Evolutionary conservation across 495 filamentous ascomycete genomes (phyloP), one percentile per base, ranked within the genome.

Genomic region (Penicillium macrosclerotiorum): DNA sequence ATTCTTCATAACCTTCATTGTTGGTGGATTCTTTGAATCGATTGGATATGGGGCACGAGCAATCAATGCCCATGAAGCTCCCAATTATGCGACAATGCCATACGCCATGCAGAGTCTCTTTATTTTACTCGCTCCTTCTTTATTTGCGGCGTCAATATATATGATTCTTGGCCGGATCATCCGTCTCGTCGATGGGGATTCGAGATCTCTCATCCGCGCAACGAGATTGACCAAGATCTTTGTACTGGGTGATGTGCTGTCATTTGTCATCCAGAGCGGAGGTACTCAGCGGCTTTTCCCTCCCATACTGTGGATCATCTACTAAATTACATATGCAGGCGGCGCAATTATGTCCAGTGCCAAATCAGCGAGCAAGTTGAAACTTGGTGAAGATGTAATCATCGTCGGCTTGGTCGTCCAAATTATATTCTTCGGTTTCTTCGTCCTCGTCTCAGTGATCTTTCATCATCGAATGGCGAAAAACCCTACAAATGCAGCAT

Each of bases 1-100:
- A 77, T 86, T 80, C 58, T 80, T 86, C 35, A 74, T 77, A 6
- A 74, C 83, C 0, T 72, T 86, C 19, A 37, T 80, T 4, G 46
- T 83, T 24, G 82, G 81, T 6, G 76, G 78, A 27, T 40, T 76
- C 12, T 80, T 80, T 79, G 70, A 62, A 71, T 64, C 20, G 9
- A 22, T 47, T 18, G 37, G 41, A 2, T 47, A 52, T 22, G 37
- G 22, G 1, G 42, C 42, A 19, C n/a, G 49, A 42, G 44, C 44
- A 29, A 29, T 53, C 26, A 47, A 33, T 20, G 38, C 44, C 3
- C 26, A 44, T 3, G 19, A 42, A 30, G 24, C 33, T 3, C 44
- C 44, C n/a, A 44, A 35, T 16, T 53, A 48, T 14, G 13, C 32
- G 2, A 39, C 44, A 0, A 44, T 36, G 22, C 41, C 42, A n/a